Conservation (phyloP, 2,329 filamentous ascomycete species). For the Endocalyx cinctus region DNA sequence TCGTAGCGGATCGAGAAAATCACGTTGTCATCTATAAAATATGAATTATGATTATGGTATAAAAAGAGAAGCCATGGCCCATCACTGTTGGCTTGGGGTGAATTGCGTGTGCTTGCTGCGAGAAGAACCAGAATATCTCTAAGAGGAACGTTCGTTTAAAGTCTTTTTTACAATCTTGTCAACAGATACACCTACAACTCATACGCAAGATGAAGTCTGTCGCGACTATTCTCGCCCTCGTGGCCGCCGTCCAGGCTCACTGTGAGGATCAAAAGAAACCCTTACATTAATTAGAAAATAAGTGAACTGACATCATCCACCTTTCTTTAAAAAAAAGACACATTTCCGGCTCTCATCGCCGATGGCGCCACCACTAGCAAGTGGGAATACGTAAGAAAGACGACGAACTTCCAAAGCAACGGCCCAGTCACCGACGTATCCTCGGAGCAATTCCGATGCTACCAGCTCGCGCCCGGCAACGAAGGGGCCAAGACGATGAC, state of each 20-base stretch:
- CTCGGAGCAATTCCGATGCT: constrained; percentile 46
- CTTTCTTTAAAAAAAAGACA: constrained; percentile 29
- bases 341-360: constrained; percentile 35
- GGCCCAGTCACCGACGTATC: constrained; percentile 44
- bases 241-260: constrained; percentile 30
- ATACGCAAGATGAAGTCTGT: constrained; percentile 22
- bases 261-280: no score
- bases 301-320: background rate
- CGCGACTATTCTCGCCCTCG: constrained; percentile 20
- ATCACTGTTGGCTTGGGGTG: no score
- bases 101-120: no score
- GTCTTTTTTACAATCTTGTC: no score
- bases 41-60: no score
- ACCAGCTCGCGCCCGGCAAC: constrained; percentile 37
- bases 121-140: no score
- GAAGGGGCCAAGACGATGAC: constrained; percentile 36
- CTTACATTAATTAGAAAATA: background rate
- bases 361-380: constrained; percentile 28
- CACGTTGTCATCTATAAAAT: no score
- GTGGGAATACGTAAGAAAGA: constrained; percentile 44
- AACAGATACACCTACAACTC: no score
- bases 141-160: no score
- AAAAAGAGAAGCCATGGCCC: no score
- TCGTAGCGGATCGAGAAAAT: no score
- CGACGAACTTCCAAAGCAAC: constrained; percentile 46